These are phyloP conservation scores for Rauvolfia tetraphylla DNA, from an alignment of 257 asterid genomes.

Conservation along the genomic window DNA sequence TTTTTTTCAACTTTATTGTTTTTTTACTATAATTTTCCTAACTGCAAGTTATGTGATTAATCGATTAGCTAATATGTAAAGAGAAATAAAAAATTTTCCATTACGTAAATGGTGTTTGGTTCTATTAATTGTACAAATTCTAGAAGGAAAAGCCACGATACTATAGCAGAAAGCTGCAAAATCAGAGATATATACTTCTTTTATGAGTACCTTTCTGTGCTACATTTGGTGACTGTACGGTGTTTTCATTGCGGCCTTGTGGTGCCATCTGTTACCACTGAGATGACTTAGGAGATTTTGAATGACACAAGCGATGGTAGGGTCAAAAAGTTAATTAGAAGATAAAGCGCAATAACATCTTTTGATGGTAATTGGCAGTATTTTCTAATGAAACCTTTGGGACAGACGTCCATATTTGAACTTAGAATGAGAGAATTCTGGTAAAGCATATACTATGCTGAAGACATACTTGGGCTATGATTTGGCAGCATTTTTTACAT, in stretches of 20 bases:
- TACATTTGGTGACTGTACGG: background rate
- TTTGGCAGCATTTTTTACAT: slow-evolving; percentile 3
- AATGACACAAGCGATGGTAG: background rate
- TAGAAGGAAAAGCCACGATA: no score
- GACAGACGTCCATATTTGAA: background rate
- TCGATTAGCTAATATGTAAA: no score
- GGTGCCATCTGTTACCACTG: background rate
- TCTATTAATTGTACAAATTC: no score
- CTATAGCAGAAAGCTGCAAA: no score
- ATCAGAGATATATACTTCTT: no score
- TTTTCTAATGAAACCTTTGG: background rate
- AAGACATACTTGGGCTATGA: background rate
- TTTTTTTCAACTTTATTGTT: no score
- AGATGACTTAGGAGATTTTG: no score
- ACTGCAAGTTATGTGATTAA: no score
- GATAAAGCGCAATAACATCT: slow-evolving; percentile 14
- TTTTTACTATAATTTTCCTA: no score
- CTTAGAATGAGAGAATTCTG: background rate
- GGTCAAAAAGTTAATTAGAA: background rate
- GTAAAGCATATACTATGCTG: background rate
- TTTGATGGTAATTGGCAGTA: background rate
- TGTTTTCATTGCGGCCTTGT: background rate
- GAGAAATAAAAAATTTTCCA: no score
- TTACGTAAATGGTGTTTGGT: no score
- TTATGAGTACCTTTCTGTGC: no score